Conservation (phyloP, 805 yeast species). For the Yamadazyma phyllophila region DNA sequence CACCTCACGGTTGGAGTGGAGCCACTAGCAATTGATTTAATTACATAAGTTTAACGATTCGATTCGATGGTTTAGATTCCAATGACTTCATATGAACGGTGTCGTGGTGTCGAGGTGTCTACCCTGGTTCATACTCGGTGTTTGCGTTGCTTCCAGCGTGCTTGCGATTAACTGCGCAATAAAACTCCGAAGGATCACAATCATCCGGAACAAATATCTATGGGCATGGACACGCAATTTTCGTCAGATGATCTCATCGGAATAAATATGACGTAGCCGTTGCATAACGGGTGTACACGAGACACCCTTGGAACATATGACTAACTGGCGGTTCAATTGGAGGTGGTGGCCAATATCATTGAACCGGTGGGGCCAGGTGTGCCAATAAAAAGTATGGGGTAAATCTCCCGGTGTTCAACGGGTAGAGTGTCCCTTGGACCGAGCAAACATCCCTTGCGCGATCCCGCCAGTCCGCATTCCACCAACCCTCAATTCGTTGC, state of each 20-base stretch:
- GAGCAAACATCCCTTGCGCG: neutral
- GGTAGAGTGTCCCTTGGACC: constrained; percentile 6
- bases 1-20: constrained; percentile 6
- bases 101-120: neutral
- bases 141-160: constrained; percentile 3
- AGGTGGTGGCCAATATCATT: no score
- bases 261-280: neutral
- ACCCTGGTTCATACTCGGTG: neutral
- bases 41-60: neutral
- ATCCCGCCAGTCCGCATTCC: neutral
- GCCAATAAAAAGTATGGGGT: constrained; percentile 7
- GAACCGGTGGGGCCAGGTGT: neutral
- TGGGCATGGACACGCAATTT: neutral
- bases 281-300: no score
- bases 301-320: no score
- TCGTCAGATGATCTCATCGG: constrained; percentile 4
- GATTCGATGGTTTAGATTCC: neutral
- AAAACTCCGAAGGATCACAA: constrained; percentile 16
- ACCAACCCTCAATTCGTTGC: neutral
- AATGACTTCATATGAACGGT: neutral
- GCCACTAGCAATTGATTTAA: neutral
- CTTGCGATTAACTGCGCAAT: neutral
- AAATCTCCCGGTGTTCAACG: constrained; percentile 7
- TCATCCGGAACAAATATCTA: constrained; percentile 11
- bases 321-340: no score